Percentiles rank a stretch among this genome's conserved stretches.
Conservation (phyloP, 108 stramenopile genomes). For the Skeletonema grethae region DNA sequence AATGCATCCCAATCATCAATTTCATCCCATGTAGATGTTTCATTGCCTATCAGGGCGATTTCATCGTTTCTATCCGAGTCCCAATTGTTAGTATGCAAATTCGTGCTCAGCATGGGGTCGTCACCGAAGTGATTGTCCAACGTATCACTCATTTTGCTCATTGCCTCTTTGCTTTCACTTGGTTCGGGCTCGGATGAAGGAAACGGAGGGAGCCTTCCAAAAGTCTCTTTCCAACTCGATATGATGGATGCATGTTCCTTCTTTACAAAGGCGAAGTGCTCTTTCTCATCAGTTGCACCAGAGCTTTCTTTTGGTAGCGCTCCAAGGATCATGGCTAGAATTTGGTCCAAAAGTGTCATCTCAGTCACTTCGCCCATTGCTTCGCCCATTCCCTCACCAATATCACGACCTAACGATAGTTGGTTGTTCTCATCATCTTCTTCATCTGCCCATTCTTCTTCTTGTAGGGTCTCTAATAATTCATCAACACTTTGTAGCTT, state of each 20-base stretch:
- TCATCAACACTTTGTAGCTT: slow-evolving; percentile 53
- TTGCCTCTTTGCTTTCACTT: not conserved
- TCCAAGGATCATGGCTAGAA: slow-evolving; percentile 63
- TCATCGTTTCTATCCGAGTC: slow-evolving; percentile 6
- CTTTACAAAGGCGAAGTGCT: slow-evolving; percentile 41
- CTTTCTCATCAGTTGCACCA: slow-evolving; percentile 21
- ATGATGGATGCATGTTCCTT: slow-evolving; percentile 43
- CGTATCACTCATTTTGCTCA: not conserved
- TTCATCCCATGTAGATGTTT: slow-evolving; percentile 40
- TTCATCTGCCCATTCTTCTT: slow-evolving; percentile 63
- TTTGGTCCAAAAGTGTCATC: slow-evolving; percentile 54
- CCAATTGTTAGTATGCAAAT: not conserved
- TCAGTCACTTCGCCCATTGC: not conserved
- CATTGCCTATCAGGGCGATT: slow-evolving; percentile 26
- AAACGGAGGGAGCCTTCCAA: slow-evolving; percentile 48
- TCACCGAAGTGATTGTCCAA: not conserved
- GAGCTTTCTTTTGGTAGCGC: slow-evolving; percentile 24
- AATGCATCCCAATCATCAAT: slow-evolving; percentile 48
- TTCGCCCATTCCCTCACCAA: slow-evolving; percentile 2
- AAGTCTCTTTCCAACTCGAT: slow-evolving; percentile 42
- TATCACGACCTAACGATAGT: not conserved
- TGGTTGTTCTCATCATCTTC: slow-evolving; percentile 35
- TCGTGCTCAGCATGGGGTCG: slow-evolving; percentile 5
- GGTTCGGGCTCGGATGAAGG: slow-evolving; percentile 11
- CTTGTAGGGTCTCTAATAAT: slow-evolving; percentile 52